Evolutionary conservation across 495 filamentous ascomycete species (phyloP), one percentile per base, ranked within the genome.

Genomic region (Neurospora sp.): DNA sequence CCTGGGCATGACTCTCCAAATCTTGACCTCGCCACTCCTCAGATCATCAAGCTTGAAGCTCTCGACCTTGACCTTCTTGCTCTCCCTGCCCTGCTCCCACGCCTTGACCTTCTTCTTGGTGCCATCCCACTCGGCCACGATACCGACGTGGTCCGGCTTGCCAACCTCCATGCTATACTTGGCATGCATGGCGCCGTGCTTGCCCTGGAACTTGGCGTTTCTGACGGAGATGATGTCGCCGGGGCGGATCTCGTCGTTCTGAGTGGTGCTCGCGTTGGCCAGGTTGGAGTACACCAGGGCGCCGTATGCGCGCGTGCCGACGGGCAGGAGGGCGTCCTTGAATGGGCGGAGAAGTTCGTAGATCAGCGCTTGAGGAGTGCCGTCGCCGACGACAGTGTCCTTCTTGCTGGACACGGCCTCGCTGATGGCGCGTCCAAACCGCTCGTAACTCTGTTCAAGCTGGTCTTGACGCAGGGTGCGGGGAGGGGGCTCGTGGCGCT

Each of bases 101-200:
- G 90, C 94, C 46, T 94, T 84, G 42, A 99, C 91, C 87, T 97
- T 97, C 89, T 97, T 98, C 87, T 98, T 97, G 37, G 94, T 97
- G 39, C 96, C 96, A 81, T 99, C 96, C 96, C 96, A 99, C 79
- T 99, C 96, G 12, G 94, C 88, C n/a, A 98, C 94, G n/a, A 99
- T 85, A 4, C 88, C 96, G 1, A 98, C 96, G 81, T 99, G 96
- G 76, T 97, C 95, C 5, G 92, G 92, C 78, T 92, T 94, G 69
- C 96, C 96, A 0, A 97, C 93, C 74, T 99, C 96, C 42, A 88
- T 83, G 71, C 84, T 90, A 79, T 99, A 99, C 82, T 98, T 98
- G 75, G 92, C 90, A 78, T 97, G 94, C 91, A 99, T 93, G 11
- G 93, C 88, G 4, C 96, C 96, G 74, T 94, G 93, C 80, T 99